Conservation (phyloP, 192 early-diverging fungal species). For the Rhizophagus clarus region DNA sequence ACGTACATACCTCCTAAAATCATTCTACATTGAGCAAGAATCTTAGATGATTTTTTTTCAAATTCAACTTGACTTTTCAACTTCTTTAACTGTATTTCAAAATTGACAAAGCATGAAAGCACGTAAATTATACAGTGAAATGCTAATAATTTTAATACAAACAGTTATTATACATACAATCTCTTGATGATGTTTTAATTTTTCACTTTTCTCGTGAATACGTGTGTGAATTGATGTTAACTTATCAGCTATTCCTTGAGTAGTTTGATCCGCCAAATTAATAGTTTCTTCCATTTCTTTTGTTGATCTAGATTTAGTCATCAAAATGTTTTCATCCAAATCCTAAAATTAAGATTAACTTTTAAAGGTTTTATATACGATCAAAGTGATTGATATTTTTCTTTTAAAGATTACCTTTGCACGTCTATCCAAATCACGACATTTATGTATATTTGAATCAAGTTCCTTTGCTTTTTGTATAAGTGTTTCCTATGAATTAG, state of each 20-base stretch:
- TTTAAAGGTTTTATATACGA: background rate
- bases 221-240: background rate
- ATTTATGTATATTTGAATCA: slow-evolving; percentile 16
- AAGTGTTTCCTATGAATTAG: background rate
- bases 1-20: slow-evolving; percentile 14
- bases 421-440: slow-evolving; percentile 2
- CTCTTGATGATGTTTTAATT: slow-evolving; percentile 17
- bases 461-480: background rate
- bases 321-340: slow-evolving; percentile 8
- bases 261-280: background rate
- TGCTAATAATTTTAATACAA: background rate
- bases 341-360: slow-evolving; percentile 8
- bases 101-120: background rate
- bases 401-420: slow-evolving; percentile 9
- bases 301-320: background rate
- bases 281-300: slow-evolving; percentile 23
- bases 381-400: background rate
- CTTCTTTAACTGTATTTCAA: background rate
- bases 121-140: background rate
- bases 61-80: slow-evolving; percentile 25
- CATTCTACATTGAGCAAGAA: slow-evolving; percentile 9
- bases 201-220: background rate
- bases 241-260: background rate
- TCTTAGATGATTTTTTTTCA: background rate
- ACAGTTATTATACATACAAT: background rate